Conservation (phyloP, 2,329 filamentous ascomycete species). For the Zalaria sp. region DNA sequence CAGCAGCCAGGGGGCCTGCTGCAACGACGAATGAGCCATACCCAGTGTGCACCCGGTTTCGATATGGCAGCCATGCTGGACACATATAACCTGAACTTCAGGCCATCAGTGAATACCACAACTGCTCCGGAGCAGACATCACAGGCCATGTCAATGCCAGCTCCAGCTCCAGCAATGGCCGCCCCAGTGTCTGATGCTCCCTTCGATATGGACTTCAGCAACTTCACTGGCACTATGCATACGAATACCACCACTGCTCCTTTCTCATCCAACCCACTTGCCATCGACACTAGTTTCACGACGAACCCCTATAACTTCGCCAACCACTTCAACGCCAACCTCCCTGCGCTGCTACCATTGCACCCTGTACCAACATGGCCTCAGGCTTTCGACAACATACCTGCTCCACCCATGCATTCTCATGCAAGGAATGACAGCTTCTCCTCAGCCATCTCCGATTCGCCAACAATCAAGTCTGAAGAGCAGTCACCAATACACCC, state of each 20-base stretch:
- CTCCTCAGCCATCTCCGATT: slow-evolving; percentile 11
- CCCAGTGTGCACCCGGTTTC: background rate
- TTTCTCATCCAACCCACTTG: slow-evolving; percentile 1
- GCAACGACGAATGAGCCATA: background rate
- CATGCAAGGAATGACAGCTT: slow-evolving; percentile 14
- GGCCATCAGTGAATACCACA: background rate
- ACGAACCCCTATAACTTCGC: slow-evolving; percentile 1
- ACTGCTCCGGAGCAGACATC: background rate
- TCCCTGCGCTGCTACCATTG: slow-evolving; percentile 1
- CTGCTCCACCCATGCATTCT: slow-evolving; percentile 4
- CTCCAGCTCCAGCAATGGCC: background rate
- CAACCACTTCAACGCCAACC: slow-evolving; percentile 2
- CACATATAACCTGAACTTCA: background rate
- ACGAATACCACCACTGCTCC: background rate
- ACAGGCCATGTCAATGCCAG: background rate
- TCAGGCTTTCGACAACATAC: slow-evolving; percentile 1
- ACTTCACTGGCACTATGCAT: slow-evolving; percentile 1
- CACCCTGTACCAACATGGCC: slow-evolving; percentile 2
- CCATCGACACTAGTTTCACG: slow-evolving; percentile 1
- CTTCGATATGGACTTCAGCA: slow-evolving; percentile 1
- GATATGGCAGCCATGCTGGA: background rate
- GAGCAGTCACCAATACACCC: slow-evolving; percentile 25
- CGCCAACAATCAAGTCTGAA: slow-evolving; percentile 30
- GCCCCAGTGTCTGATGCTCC: slow-evolving; percentile 1
- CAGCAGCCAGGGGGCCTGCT: background rate